Base-by-base conservation (phyloP, 306 rosid species). In the Parietaria judaica region DNA sequence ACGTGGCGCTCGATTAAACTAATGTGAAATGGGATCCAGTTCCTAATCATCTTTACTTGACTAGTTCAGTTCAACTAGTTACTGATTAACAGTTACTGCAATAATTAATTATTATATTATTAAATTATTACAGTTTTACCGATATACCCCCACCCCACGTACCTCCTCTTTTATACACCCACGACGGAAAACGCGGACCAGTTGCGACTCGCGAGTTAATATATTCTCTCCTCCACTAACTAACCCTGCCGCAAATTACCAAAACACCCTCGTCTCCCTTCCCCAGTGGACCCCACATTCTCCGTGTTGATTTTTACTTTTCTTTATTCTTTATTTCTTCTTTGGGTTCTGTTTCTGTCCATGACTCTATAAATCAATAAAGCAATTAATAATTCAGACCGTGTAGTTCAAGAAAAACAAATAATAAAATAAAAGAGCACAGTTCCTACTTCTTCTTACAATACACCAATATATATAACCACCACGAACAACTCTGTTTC, bases 241-340 rank as follows among this genome's bases (percentile, higher is more conserved):
- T 72, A 14, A 51, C 36, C 31, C 31, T 23, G 15, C 43, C 64
- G 63, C 31, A 15, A 38, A 14, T 59, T 44, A 36, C 37, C 15
- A 37, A 8, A 2, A 58, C 14, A 55, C 5, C 53, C 41, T 17
- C 2, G 31, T 23, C 31, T 16, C 13, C 6, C 4, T 35, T 4
- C 23, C 12, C 13, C 39, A 41, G 49, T 58, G 63, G 63, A 58
- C 63, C 63, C 63, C 63, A 41, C 46, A 4, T 11, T 15, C 43
- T n/a, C 66, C 55, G 66, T 7, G 45, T 62, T 48, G 55, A 62
- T 62, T 62, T 44, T 62, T 62, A 15, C 11, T 48, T 35, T 23
- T 23, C 10, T 6, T 61, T 31, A 11, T 34, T 61, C 14, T 17
- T 11, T 11, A 36, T 11, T 58, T 37, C 14, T 54, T 58, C 54